phyloP scores from a whole-genome alignment of 768 basidiomycete genomes.

The Jaapia argillacea region DNA sequence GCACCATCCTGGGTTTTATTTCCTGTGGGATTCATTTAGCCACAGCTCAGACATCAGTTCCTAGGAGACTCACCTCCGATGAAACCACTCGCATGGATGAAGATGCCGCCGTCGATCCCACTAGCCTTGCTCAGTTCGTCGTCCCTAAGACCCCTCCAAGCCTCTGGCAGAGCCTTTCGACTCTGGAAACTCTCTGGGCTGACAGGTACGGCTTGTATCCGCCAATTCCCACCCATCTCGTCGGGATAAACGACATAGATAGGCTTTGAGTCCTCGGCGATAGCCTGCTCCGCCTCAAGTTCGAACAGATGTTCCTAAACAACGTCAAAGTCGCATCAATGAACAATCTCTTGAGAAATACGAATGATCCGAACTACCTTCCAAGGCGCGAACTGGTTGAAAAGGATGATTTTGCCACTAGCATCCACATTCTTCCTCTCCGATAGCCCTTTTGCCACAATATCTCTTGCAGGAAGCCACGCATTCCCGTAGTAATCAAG shows the following conservation, averaged over 20 bases:
- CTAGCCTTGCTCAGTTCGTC: slow-evolving; percentile 62
- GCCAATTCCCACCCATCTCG: slow-evolving; percentile 67
- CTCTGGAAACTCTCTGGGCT: slow-evolving; percentile 80
- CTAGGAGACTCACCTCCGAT: slow-evolving; percentile 63
- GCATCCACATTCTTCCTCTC: slow-evolving; percentile 52
- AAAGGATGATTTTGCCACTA: slow-evolving; percentile 68
- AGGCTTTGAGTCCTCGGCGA: slow-evolving; percentile 40
- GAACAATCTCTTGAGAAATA: slow-evolving; percentile 5
- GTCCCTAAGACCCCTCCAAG: slow-evolving; percentile 89
- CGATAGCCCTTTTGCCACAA: slow-evolving; percentile 54
- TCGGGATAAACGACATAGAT: slow-evolving; percentile 90
- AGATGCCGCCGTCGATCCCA: slow-evolving; percentile 78
- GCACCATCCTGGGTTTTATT: slow-evolving; percentile 89
- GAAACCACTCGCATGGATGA: slow-evolving; percentile 94
- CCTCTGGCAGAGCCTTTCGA: slow-evolving; percentile 86
- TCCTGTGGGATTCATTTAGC: slow-evolving; percentile 33
- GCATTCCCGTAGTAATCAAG: slow-evolving; percentile 78
- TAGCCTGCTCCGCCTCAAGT: slow-evolving; percentile 52
- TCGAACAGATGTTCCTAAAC: slow-evolving; percentile 82
- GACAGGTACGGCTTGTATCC: slow-evolving; percentile 85
- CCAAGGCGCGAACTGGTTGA: slow-evolving; percentile 80
- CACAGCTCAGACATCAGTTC: neutral
- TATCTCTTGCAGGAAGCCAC: slow-evolving; percentile 86
- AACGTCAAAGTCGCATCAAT: neutral
- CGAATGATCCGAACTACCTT: slow-evolving; percentile 42